A percentile compares a stretch with the other conserved stretches of the same genome.
Conservation (phyloP, 352 stramenopile genomes). For the Thraustochytrium sp. region DNA sequence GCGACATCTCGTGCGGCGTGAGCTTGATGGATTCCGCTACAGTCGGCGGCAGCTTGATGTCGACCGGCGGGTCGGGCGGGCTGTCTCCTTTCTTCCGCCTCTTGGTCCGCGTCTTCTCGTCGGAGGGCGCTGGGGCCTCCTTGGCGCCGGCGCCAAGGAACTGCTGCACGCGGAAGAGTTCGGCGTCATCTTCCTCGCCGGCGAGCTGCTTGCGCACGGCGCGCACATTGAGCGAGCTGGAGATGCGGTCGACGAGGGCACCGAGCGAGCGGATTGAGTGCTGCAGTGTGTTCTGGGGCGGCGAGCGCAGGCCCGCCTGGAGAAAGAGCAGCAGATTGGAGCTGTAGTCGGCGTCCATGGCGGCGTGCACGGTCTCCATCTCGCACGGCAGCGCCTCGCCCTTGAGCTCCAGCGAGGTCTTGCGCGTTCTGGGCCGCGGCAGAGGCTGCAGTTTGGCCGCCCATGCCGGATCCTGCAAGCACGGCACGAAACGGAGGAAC, state of each 20-base stretch:
- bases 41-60: neutral
- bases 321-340: neutral
- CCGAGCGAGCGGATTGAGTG: neutral
- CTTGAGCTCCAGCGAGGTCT: neutral
- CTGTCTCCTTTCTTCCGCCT: neutral
- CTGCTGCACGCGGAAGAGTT: conserved; percentile 16
- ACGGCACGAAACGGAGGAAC: neutral
- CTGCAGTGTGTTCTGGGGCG: conserved; percentile 8
- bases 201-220: conserved; percentile 1
- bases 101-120: neutral
- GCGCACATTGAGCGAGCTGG: neutral
- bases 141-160: neutral
- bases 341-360: neutral
- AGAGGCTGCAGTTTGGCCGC: neutral
- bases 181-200: neutral
- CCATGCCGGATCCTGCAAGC: neutral
- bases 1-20: neutral
- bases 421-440: neutral
- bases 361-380: neutral
- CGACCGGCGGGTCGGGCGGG: too few species aligned
- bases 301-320: neutral
- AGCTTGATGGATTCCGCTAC: neutral
- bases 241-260: neutral
- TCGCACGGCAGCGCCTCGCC: neutral
- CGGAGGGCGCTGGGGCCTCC: neutral